These are phyloP conservation scores for Raphanus hybrid DNA, from an alignment of 441 rosid species.

Conservation along the genomic window DNA sequence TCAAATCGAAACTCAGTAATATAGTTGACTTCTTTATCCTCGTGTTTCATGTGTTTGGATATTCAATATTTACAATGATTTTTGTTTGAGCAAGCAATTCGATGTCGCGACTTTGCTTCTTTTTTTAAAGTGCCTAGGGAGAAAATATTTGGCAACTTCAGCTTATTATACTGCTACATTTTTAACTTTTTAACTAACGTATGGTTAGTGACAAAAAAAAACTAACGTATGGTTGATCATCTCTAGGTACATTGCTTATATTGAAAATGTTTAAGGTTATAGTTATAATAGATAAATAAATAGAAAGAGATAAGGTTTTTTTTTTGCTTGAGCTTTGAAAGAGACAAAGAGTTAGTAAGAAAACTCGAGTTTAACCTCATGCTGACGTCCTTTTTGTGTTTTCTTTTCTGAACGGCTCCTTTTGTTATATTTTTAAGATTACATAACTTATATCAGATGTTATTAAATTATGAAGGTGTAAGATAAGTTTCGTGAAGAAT, in stretches of 20 bases:
- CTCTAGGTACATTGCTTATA: neutral
- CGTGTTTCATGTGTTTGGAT: neutral
- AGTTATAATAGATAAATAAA: neutral
- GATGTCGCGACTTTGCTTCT: neutral
- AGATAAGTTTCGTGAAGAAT: constrained; percentile 23
- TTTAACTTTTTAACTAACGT: no score
- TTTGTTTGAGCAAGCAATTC: neutral
- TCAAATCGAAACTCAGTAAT: neutral
- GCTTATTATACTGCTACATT: neutral
- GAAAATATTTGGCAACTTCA: neutral
- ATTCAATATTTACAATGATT: neutral
- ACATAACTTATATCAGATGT: neutral
- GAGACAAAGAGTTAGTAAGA: neutral
- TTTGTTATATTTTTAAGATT: no score
- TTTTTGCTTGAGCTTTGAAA: no score
- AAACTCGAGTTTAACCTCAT: neutral
- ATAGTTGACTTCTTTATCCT: neutral
- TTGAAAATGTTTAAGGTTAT: neutral
- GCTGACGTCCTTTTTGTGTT: neutral
- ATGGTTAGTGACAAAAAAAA: no score
- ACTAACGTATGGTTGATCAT: no score
- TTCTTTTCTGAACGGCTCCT: no score
- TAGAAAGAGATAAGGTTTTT: neutral
- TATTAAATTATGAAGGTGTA: neutral
- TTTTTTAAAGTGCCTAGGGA: neutral